A percentile compares a stretch with the other conserved stretches of the same genome.
phyloP scores from a whole-genome alignment of 257 asterid species.

The Primulina tabacum region DNA sequence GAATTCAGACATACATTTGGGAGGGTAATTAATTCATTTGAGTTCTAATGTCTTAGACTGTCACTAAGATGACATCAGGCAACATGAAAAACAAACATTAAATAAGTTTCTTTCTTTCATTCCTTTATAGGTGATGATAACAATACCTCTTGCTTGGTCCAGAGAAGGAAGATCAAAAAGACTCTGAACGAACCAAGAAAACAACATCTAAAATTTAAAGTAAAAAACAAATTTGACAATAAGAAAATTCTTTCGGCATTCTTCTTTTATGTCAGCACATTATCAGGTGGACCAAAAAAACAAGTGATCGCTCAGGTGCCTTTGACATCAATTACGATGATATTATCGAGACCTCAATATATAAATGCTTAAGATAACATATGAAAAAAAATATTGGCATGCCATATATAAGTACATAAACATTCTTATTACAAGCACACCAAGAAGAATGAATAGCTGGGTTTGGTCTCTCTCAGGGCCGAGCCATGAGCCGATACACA shows the following conservation, averaged over 20 bases:
- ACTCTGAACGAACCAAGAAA: constrained; percentile 5
- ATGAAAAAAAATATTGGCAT: neutral
- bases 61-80: constrained; percentile 17
- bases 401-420: neutral
- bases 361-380: neutral
- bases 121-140: neutral
- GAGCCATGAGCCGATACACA: neutral
- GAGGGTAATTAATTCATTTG: constrained; percentile 9
- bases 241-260: neutral
- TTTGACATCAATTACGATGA: neutral
- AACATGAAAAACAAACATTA: constrained; percentile 13
- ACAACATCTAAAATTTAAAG: neutral
- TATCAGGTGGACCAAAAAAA: neutral
- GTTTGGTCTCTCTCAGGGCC: neutral
- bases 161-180: constrained; percentile 1
- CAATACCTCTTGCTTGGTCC: constrained; percentile 11
- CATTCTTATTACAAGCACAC: neutral
- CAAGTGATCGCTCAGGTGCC: neutral
- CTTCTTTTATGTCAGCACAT: neutral
- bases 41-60: constrained; percentile 1
- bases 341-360: neutral
- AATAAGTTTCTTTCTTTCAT: constrained; percentile 4
- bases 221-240: constrained; percentile 3
- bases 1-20: constrained; percentile 15
- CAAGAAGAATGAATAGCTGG: neutral